phyloP scores from a whole-genome alignment of 2,329 filamentous ascomycete genomes.

The Apiospora pterosperma region DNA sequence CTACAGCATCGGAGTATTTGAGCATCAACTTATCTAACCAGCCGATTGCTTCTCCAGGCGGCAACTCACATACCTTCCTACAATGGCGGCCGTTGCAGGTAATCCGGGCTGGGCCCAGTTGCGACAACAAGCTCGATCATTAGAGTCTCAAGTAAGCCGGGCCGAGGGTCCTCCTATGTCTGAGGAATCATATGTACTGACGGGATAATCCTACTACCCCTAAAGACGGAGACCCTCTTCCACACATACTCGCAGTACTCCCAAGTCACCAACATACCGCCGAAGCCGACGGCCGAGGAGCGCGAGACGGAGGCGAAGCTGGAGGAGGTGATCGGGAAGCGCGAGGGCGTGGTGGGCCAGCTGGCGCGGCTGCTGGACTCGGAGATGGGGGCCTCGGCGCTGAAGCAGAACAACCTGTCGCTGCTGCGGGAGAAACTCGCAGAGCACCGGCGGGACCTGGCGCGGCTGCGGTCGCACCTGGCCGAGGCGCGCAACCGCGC shows the following conservation, averaged over 20 bases:
- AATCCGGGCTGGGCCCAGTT: constrained; percentile 85
- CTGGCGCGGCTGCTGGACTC: constrained; percentile 89
- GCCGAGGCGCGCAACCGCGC: constrained; percentile 77
- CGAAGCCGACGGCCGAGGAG: constrained; percentile 84
- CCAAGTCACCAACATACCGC: constrained; percentile 71
- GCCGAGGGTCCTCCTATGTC: not conserved
- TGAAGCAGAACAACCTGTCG: constrained; percentile 95
- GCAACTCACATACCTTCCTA: not conserved
- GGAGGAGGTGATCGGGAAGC: constrained; percentile 79
- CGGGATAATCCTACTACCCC: too few relatives aligned
- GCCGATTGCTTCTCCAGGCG: not conserved
- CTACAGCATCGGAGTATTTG: not conserved
- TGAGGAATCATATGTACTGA: not conserved
- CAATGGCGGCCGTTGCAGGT: constrained; percentile 51
- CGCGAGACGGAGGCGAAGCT: constrained; percentile 74
- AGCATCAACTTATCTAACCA: not conserved
- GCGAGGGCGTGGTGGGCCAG: constrained; percentile 77
- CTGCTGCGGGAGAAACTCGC: constrained; percentile 86
- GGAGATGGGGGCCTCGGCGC: constrained; percentile 84
- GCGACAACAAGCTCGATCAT: constrained; percentile 81
- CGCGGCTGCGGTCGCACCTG: constrained; percentile 70
- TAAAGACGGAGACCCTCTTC: constrained; percentile 78
- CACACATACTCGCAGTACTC: constrained; percentile 91
- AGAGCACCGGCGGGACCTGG: constrained; percentile 81
- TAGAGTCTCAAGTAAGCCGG: constrained; percentile 78